These are phyloP conservation scores for Hypoxylon sp. DNA, from an alignment of 2,329 filamentous ascomycete genomes.

Conservation along the genomic window DNA sequence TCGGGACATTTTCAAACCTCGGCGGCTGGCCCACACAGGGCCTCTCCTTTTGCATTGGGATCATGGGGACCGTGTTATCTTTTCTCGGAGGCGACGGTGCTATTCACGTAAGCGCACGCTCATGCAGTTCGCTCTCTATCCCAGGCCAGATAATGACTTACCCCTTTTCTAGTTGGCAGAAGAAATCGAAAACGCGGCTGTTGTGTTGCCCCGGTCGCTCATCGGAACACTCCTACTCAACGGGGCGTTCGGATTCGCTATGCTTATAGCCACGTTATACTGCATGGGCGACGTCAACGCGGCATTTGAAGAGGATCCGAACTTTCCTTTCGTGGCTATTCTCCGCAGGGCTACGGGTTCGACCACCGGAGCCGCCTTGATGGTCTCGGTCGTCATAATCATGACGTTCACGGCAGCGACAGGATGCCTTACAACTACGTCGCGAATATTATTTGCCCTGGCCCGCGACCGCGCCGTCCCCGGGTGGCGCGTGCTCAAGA, in stretches of 20 bases:
- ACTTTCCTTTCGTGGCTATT: slow-evolving; percentile 72
- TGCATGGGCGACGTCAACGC: slow-evolving; percentile 64
- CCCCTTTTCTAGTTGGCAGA: slow-evolving; percentile 59
- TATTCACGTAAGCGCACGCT: slow-evolving; percentile 42
- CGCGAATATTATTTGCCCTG: slow-evolving; percentile 70
- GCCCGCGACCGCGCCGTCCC: slow-evolving; percentile 49
- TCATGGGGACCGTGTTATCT: slow-evolving; percentile 43
- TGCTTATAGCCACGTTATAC: slow-evolving; percentile 69
- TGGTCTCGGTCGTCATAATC: slow-evolving; percentile 65
- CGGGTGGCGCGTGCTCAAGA: slow-evolving; percentile 41
- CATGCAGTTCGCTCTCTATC: not conserved
- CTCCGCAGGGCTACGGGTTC: slow-evolving; percentile 64
- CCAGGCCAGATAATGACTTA: not conserved
- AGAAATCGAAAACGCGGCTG: slow-evolving; percentile 63
- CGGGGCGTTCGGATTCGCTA: slow-evolving; percentile 66
- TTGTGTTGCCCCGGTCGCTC: slow-evolving; percentile 66
- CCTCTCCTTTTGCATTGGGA: slow-evolving; percentile 47
- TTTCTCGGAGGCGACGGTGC: slow-evolving; percentile 59
- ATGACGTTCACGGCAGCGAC: slow-evolving; percentile 66
- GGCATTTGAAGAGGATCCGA: slow-evolving; percentile 61
- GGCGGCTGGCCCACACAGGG: slow-evolving; percentile 47
- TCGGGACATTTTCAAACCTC: slow-evolving; percentile 48
- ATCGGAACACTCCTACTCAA: slow-evolving; percentile 65
- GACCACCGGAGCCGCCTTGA: slow-evolving; percentile 63
- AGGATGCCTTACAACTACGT: slow-evolving; percentile 70